Evolutionary conservation across 768 basidiomycete genomes (phyloP).

Genomic region (Chlorophyllum brunneum): DNA sequence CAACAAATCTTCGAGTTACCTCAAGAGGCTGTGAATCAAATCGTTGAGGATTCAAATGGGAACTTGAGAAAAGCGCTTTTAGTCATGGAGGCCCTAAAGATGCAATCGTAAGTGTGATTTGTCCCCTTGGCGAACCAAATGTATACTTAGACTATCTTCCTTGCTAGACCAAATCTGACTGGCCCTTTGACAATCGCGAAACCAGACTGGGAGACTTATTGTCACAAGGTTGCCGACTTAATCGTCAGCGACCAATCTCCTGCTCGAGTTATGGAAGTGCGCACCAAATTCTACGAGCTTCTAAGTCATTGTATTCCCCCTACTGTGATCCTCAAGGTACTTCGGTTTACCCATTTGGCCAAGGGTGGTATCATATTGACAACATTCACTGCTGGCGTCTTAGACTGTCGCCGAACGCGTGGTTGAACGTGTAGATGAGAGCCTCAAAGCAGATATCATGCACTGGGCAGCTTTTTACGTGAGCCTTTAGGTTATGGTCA

Average conservation of each 20-base stretch:
- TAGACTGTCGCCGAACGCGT: slow-evolving; percentile 91
- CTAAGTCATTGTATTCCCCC: slow-evolving; percentile 97
- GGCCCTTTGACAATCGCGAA: slow-evolving; percentile 83
- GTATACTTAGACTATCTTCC: not conserved
- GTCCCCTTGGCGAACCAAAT: not conserved
- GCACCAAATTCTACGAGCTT: slow-evolving; percentile 91
- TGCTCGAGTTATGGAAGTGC: slow-evolving; percentile 84
- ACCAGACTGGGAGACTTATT: slow-evolving; percentile 99
- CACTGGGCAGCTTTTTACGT: slow-evolving; percentile 99
- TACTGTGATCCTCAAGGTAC: slow-evolving; percentile 84
- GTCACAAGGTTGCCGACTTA: slow-evolving; percentile 84
- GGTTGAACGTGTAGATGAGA: slow-evolving; percentile 85
- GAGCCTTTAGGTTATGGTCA: slow-evolving; percentile 24
- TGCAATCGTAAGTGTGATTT: slow-evolving; percentile 79
- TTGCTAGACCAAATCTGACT: slow-evolving; percentile 70
- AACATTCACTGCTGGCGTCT: not conserved
- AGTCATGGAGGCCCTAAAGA: slow-evolving; percentile 92
- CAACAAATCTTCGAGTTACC: slow-evolving; percentile 83
- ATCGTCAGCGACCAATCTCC: slow-evolving; percentile 90
- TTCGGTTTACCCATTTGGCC: slow-evolving; percentile 1
- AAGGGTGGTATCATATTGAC: not conserved
- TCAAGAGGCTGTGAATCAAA: slow-evolving; percentile 65
- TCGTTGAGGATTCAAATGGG: slow-evolving; percentile 78
- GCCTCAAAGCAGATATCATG: slow-evolving; percentile 88
- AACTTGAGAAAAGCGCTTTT: slow-evolving; percentile 95